Base-by-base conservation (phyloP, 495 filamentous ascomycete species). In the Aspergillus bridgeri region DNA sequence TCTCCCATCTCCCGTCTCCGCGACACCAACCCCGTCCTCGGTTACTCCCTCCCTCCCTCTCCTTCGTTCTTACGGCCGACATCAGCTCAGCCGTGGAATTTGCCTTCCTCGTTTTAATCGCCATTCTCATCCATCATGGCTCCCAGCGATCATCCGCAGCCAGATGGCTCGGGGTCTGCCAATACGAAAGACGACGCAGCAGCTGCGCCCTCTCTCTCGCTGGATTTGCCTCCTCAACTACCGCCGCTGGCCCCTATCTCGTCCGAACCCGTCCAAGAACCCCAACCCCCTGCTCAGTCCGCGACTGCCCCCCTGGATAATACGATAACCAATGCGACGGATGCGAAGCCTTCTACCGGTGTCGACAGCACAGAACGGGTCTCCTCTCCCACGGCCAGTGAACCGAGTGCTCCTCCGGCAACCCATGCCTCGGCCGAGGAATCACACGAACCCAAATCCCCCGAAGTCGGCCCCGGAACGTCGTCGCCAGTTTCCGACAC, bases 401-500 rank as follows among this genome's bases (percentile, higher is more conserved):
- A 68, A 29, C 53, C 59, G 20, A 43, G 59, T 15, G 48, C 58
- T 25, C 46, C 59, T 29, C 45, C 63, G 17, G 24, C 60, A 18
- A 47, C 61, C 6, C 65, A 65, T 42, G 13, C 61, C 29, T 47
- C 68, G 0, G 52, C 69, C 51, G 72, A 69, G 60, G 60, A 65
- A 21, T 69, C 71, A 21, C 63, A 70, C 2, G 75, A 76, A 60
- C 65, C 69, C 8, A 76, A 78, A 45, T 22, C 60, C 9, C 56
- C 62, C 21, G 50, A 65, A 56, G 18, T 63, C 2, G 65, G 48
- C 13, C 62, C 64, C 5, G 69, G 74, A 23, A 53, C 64, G 13
- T 63, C 65, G 48, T 57, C 59, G 23, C 71, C 67, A 60, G 78
- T 38, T 62, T 81, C 68, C 20, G 78, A 70, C 21, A 69, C 55